Conservation (phyloP, 805 yeast genomes). For the Wickerhamomyces sydowiorum region DNA sequence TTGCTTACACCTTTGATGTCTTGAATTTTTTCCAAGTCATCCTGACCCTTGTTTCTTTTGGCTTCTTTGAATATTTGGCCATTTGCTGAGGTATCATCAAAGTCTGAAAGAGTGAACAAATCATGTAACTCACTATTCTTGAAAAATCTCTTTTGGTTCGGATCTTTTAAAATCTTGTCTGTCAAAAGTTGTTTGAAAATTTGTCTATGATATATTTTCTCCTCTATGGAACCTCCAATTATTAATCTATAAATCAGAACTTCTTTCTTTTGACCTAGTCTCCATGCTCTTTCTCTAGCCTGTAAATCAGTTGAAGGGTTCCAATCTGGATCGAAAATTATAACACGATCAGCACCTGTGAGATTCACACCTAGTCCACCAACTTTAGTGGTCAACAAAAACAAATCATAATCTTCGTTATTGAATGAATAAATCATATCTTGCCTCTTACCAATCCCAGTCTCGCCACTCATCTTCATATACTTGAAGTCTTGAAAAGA, state of each 20-base stretch:
- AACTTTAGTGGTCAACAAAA: slow-evolving; percentile 86
- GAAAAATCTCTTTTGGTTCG: slow-evolving; percentile 89
- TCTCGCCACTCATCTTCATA: slow-evolving; percentile 92
- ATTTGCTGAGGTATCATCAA: slow-evolving; percentile 50
- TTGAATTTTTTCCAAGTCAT: slow-evolving; percentile 63
- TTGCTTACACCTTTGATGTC: slow-evolving; percentile 68
- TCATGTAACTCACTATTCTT: slow-evolving; percentile 90
- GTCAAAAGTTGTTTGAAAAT: slow-evolving; percentile 92
- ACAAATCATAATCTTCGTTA: slow-evolving; percentile 52
- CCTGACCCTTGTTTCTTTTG: slow-evolving; percentile 36
- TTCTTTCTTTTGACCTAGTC: slow-evolving; percentile 90
- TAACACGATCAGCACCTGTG: slow-evolving; percentile 93
- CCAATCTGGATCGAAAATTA: slow-evolving; percentile 97
- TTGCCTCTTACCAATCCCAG: slow-evolving; percentile 75
- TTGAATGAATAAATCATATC: slow-evolving; percentile 77
- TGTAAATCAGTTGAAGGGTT: slow-evolving; percentile 96
- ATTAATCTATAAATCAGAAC: slow-evolving; percentile 86
- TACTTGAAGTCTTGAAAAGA: slow-evolving; percentile 38
- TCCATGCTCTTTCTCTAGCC: slow-evolving; percentile 96
- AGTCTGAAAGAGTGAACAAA: slow-evolving; percentile 76
- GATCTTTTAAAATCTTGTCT: slow-evolving; percentile 90
- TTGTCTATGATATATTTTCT: slow-evolving; percentile 93
- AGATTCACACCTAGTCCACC: slow-evolving; percentile 94
- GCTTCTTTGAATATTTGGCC: slow-evolving; percentile 53
- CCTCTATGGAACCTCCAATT: slow-evolving; percentile 95